Evolutionary conservation across 345 rosid species (phyloP).

Genomic region (Hypericum perforatum): DNA sequence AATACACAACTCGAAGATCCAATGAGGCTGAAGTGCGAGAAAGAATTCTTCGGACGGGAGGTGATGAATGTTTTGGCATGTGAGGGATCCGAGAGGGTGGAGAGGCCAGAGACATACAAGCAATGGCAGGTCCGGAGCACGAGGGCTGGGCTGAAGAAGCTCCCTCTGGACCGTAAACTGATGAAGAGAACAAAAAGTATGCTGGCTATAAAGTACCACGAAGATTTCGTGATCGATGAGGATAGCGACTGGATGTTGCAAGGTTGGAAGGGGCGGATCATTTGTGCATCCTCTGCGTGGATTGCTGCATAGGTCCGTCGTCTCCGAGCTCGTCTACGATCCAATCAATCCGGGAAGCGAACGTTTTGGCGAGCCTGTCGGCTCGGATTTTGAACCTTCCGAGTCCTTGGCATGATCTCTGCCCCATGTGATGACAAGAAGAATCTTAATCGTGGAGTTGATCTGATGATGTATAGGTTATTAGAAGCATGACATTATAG

Average conservation of each 20-base stretch:
- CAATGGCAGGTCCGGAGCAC: slow-evolving; percentile 26
- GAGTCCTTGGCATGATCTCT: too few species aligned
- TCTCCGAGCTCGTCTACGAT: too few species aligned
- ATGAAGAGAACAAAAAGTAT: slow-evolving; percentile 7
- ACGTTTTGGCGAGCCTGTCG: too few species aligned
- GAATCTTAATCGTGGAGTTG: too few species aligned
- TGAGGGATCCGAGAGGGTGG: slow-evolving; percentile 26
- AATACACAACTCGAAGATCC: slow-evolving; percentile 8
- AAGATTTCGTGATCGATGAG: slow-evolving; percentile 24
- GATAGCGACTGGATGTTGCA: slow-evolving; percentile 26
- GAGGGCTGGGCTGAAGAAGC: slow-evolving; percentile 25
- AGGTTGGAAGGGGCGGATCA: slow-evolving; percentile 28
- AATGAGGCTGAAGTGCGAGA: slow-evolving; percentile 22
- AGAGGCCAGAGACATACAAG: slow-evolving; percentile 26
- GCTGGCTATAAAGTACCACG: slow-evolving; percentile 17
- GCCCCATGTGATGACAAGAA: too few species aligned
- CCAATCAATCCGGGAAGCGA: too few species aligned
- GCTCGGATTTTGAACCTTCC: too few species aligned
- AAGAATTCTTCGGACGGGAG: slow-evolving; percentile 19
- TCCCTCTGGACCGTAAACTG: slow-evolving; percentile 13
- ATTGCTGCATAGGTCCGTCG: too few species aligned
- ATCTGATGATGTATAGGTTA: too few species aligned
- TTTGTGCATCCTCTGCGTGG: slow-evolving; percentile 20
- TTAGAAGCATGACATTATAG: too few species aligned
- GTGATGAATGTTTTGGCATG: slow-evolving; percentile 27